Conservation (phyloP, 768 basidiomycete species). For the Collybia mongolica region DNA sequence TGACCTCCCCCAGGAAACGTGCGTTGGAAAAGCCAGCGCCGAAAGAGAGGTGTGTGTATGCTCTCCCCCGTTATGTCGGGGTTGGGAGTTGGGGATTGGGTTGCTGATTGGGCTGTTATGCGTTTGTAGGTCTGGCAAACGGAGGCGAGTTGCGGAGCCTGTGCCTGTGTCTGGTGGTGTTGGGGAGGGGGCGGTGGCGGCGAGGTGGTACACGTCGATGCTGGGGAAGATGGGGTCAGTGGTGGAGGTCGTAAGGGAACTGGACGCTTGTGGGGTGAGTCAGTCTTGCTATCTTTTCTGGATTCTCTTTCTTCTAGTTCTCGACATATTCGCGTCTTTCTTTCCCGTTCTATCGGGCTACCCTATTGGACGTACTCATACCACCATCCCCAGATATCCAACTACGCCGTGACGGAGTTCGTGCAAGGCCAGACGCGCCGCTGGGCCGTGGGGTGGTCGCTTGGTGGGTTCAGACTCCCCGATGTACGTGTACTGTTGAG, state of each 20-base stretch:
- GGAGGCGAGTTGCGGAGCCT: no score
- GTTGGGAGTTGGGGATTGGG: no score
- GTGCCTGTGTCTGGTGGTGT: no score
- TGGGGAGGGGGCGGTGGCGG: not conserved
- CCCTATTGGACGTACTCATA: not conserved
- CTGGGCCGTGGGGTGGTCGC: constrained; percentile 94
- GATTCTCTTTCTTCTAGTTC: no score
- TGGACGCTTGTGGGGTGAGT: constrained; percentile 31
- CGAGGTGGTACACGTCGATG: constrained; percentile 92
- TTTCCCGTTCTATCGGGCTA: no score
- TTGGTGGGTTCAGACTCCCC: constrained; percentile 58
- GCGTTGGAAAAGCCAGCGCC: no score
- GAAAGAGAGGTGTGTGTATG: no score
- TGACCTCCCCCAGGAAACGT: no score
- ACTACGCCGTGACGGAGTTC: constrained; percentile 85
- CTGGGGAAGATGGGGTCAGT: constrained; percentile 86
- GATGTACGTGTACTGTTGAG: constrained; percentile 54
- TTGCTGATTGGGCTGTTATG: no score
- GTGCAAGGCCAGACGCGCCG: constrained; percentile 85
- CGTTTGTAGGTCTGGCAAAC: no score
- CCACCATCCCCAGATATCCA: constrained; percentile 57
- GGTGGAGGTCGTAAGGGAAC: constrained; percentile 54
- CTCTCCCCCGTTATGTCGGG: no score
- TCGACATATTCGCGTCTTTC: no score
- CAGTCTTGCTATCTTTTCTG: not conserved